These are phyloP conservation scores for Aegilops sharonensis DNA, from an alignment of 176 grass and related monocot genomes.

Conservation along the genomic window DNA sequence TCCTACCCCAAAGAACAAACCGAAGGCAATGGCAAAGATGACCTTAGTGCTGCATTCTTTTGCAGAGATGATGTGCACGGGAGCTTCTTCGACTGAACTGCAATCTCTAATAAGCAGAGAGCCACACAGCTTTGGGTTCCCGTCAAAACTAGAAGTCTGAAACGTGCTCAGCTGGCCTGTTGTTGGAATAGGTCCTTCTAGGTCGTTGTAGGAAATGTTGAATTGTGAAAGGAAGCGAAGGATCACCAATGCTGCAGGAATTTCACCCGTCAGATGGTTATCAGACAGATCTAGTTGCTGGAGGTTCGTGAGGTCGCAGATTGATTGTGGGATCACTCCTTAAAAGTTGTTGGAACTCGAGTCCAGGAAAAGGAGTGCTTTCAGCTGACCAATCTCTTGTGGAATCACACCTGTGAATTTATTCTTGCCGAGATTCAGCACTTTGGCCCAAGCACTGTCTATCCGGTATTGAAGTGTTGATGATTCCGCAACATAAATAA, in stretches of 20 bases:
- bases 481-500: too few species aligned
- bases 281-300: not conserved
- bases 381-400: too few species aligned
- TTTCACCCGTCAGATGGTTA: constrained; percentile 7
- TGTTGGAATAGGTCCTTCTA: constrained; percentile 17
- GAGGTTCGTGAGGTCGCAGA: too few species aligned
- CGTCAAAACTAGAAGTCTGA: not conserved
- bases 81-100: not conserved
- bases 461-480: too few species aligned
- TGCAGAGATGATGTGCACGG: too few species aligned
- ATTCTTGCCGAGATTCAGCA: too few species aligned
- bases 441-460: too few species aligned
- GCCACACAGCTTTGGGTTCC: constrained; percentile 18
- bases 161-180: constrained; percentile 28
- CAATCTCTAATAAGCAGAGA: not conserved
- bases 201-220: constrained; percentile 15
- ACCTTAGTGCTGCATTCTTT: not conserved
- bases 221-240: constrained; percentile 21
- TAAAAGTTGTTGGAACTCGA: too few species aligned
- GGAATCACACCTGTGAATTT: too few species aligned
- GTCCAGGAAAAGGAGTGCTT: too few species aligned
- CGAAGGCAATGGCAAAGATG: not conserved
- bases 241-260: not conserved
- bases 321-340: too few species aligned
- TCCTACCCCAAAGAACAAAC: not conserved